Evolutionary conservation across 441 rosid genomes (phyloP).

Genomic region (Sinapis alba): DNA sequence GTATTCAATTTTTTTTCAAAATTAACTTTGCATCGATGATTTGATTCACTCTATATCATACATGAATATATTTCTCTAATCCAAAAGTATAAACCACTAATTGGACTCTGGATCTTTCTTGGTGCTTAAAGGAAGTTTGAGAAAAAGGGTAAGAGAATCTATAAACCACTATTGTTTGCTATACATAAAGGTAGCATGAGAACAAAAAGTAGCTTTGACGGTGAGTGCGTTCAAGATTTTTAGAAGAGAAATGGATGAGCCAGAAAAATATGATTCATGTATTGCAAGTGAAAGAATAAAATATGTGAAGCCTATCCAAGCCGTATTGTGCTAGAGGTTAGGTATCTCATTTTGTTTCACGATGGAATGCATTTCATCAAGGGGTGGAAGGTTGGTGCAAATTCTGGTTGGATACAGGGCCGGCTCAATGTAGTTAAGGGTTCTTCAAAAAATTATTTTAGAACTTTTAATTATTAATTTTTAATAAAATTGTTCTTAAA

Average conservation of each 20-base stretch:
- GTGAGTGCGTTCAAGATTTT: background rate
- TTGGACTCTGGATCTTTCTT: background rate
- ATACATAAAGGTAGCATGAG: background rate
- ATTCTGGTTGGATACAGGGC: no score
- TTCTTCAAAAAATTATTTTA: no score
- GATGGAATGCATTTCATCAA: background rate
- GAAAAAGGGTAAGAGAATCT: background rate
- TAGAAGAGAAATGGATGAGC: background rate
- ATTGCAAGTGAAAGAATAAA: background rate
- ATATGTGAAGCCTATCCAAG: background rate
- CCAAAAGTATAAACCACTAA: background rate
- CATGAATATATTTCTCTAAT: background rate
- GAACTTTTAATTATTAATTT: no score
- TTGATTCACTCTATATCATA: background rate
- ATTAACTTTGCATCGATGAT: background rate
- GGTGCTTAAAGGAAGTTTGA: background rate
- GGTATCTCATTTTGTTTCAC: background rate
- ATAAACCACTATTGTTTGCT: background rate
- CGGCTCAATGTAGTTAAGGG: no score
- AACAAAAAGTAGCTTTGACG: background rate
- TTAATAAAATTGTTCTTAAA: no score
- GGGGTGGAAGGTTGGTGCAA: no score
- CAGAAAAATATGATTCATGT: background rate
- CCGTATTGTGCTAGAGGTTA: background rate
- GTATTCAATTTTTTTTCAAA: background rate